Evolutionary conservation across 352 stramenopile genomes (phyloP).

Genomic region (Globisporangium rhizosaccharum): DNA sequence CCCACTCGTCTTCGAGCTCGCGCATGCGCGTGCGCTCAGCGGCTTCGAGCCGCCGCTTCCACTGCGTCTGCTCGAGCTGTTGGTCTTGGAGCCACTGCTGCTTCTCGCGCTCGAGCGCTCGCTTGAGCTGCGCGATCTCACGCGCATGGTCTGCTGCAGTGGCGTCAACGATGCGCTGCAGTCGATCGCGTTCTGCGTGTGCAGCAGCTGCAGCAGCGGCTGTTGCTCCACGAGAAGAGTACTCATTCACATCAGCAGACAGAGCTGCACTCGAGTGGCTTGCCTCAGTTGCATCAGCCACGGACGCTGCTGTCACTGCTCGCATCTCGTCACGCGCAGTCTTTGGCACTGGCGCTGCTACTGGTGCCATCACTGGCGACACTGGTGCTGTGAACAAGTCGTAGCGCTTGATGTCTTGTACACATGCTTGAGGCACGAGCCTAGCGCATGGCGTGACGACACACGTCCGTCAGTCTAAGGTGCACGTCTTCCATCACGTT

Average conservation of each 20-base stretch:
- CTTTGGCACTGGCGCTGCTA: background rate
- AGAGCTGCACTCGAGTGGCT: too few species aligned
- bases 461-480: background rate
- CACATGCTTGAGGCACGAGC: constrained; percentile 1
- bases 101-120: constrained; percentile 28
- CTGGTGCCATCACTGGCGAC: background rate
- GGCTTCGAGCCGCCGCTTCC: constrained; percentile 46
- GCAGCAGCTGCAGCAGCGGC: background rate
- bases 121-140: constrained; percentile 25
- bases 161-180: background rate
- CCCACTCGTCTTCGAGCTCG: constrained; percentile 76
- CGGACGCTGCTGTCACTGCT: too few species aligned
- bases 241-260: too few species aligned
- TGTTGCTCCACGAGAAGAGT: background rate
- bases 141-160: background rate
- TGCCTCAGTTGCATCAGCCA: too few species aligned
- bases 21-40: constrained; percentile 66
- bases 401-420: constrained; percentile 3
- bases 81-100: constrained; percentile 45
- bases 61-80: constrained; percentile 38
- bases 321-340: background rate
- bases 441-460: background rate
- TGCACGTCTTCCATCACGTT: background rate
- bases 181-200: background rate
- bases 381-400: background rate